These are phyloP conservation scores for Russula ochroleuca DNA, from an alignment of 768 basidiomycete genomes.

Conservation along the genomic window DNA sequence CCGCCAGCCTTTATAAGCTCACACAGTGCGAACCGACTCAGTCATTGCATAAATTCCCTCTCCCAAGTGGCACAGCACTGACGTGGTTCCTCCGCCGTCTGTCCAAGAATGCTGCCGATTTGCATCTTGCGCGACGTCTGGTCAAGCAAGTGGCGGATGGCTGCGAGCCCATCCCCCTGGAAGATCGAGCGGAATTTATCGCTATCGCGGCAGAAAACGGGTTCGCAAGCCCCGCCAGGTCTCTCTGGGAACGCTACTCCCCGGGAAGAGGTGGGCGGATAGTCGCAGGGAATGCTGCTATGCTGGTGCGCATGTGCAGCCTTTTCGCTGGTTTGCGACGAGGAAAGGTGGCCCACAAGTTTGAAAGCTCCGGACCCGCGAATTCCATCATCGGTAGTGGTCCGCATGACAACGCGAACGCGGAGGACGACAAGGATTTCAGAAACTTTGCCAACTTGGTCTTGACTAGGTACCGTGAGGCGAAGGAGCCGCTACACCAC, in stretches of 20 bases:
- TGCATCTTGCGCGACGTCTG: constrained; percentile 47
- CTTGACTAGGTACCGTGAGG: constrained; percentile 40
- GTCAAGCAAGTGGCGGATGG: constrained; percentile 46
- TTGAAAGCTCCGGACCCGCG: not conserved
- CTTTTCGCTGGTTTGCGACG: constrained; percentile 35
- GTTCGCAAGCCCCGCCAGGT: constrained; percentile 45
- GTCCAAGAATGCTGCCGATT: constrained; percentile 36
- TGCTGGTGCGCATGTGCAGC: constrained; percentile 50
- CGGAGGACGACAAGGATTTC: constrained; percentile 18
- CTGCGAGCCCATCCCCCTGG: constrained; percentile 40
- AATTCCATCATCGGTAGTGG: not conserved
- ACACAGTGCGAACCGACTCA: constrained; percentile 38
- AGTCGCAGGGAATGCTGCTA: constrained; percentile 43
- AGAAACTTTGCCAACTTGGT: constrained; percentile 44
- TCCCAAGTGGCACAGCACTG: constrained; percentile 45
- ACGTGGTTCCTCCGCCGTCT: constrained; percentile 54
- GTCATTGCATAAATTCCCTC: constrained; percentile 42
- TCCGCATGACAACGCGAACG: not conserved
- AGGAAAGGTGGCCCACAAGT: constrained; percentile 1
- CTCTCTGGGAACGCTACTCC: constrained; percentile 56
- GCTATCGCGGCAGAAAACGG: constrained; percentile 43
- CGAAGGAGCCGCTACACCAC: constrained; percentile 44
- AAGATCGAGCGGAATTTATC: constrained; percentile 50
- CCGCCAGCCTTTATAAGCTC: constrained; percentile 45
- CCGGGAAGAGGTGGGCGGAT: constrained; percentile 38